phyloP scores from a whole-genome alignment of 2,329 filamentous ascomycete genomes.

The Lachnellula subtilissima region DNA sequence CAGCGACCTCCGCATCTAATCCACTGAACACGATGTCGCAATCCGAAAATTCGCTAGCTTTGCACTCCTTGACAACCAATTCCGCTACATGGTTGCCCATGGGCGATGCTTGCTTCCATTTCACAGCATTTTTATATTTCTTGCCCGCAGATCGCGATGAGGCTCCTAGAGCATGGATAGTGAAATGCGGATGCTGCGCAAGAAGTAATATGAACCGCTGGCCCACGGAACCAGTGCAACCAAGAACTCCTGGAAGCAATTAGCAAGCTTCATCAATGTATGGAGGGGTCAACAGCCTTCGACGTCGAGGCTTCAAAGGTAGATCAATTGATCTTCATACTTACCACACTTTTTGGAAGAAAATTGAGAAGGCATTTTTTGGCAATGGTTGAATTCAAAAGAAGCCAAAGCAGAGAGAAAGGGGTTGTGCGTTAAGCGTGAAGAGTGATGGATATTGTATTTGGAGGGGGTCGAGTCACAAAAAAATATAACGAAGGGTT shows the following conservation, averaged over 20 bases:
- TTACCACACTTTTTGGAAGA: constrained; percentile 51
- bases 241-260: constrained; percentile 60
- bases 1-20: constrained; percentile 86
- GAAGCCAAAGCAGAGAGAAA: background rate
- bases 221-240: constrained; percentile 89
- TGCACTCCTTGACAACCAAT: constrained; percentile 81
- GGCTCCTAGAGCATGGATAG: constrained; percentile 83
- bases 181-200: constrained; percentile 79
- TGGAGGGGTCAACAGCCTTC: constrained; percentile 7
- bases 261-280: background rate
- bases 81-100: constrained; percentile 74
- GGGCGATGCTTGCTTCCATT: constrained; percentile 86
- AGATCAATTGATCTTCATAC: constrained; percentile 3
- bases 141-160: constrained; percentile 87
- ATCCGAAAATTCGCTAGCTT: constrained; percentile 73
- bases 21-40: constrained; percentile 94
- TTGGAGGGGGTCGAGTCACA: background rate
- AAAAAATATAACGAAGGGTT: background rate
- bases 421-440: background rate
- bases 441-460: background rate
- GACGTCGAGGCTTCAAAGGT: background rate
- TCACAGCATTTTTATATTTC: constrained; percentile 88
- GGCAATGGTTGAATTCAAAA: background rate
- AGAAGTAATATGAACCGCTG: constrained; percentile 94
- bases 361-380: constrained; percentile 33